Conservation (phyloP, 1,284 basidiomycete genomes). For the Takashimella tepidaria region DNA sequence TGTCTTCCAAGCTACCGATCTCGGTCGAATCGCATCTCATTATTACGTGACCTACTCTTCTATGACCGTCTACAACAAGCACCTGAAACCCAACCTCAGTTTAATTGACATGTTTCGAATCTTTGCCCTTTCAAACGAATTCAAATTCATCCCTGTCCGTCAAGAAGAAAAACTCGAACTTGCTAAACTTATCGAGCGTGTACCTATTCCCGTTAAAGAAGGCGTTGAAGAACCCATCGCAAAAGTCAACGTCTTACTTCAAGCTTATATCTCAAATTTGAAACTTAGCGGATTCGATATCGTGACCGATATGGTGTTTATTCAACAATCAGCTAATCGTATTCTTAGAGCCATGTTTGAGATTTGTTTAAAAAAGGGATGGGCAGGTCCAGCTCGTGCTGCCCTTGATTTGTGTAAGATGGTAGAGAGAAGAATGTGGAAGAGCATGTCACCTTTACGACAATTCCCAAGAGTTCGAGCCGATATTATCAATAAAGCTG, state of each 20-base stretch:
- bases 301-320: constrained; percentile 97
- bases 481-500: constrained; percentile 86
- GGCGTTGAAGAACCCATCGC: constrained; percentile 91
- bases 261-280: constrained; percentile 91
- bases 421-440: constrained; percentile 93
- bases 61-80: constrained; percentile 96
- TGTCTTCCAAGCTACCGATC: constrained; percentile 82
- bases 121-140: constrained; percentile 94
- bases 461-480: constrained; percentile 68
- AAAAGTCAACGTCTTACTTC: constrained; percentile 95
- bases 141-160: constrained; percentile 85
- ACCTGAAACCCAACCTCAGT: constrained; percentile 80
- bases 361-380: constrained; percentile 97
- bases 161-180: constrained; percentile 85
- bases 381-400: constrained; percentile 87
- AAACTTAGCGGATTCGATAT: constrained; percentile 95
- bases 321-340: constrained; percentile 84
- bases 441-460: constrained; percentile 92
- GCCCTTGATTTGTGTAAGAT: constrained; percentile 96
- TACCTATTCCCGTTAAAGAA: constrained; percentile 97
- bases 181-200: constrained; percentile 86
- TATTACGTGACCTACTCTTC: constrained; percentile 95
- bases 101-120: constrained; percentile 91
- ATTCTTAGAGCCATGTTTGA: constrained; percentile 97
- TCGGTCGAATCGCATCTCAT: constrained; percentile 92